Percentiles rank a stretch among this genome's conserved stretches.
Evolutionary conservation across 2,329 filamentous ascomycete genomes (phyloP).

Genomic region (Fusarium mundagurra): DNA sequence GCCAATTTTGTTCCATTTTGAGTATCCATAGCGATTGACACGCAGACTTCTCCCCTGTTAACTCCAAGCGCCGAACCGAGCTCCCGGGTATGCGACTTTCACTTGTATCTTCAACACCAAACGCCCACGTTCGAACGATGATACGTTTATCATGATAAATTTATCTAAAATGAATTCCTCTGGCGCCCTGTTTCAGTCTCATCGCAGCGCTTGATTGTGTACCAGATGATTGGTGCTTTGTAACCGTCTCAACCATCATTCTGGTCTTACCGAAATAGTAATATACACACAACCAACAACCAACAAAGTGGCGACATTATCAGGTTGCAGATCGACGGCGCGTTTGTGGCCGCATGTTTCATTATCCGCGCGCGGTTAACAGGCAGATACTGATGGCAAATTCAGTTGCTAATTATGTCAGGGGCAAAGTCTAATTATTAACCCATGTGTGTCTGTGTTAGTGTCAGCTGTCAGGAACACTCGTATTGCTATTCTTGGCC

Average conservation of each 20-base stretch:
- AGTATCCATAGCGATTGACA: background rate
- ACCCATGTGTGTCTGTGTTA: background rate
- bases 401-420: background rate
- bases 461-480: background rate
- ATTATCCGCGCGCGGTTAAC: constrained; percentile 15
- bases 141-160: background rate
- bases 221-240: constrained; percentile 12
- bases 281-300: background rate
- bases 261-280: background rate
- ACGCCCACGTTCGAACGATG: background rate
- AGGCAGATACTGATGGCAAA: background rate
- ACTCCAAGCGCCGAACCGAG: constrained; percentile 9
- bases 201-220: background rate
- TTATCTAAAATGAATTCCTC: background rate
- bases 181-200: background rate
- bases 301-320: background rate
- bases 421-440: background rate
- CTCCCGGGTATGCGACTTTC: constrained; percentile 5
- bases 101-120: background rate
- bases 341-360: constrained; percentile 6
- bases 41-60: background rate
- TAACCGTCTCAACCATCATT: background rate
- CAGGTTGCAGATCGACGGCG: background rate
- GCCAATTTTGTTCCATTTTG: background rate
- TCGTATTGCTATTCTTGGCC: constrained; percentile 12